Percentiles rank a stretch among this genome's conserved stretches.
phyloP scores from a whole-genome alignment of 129 eudicot genomes.

The Lonicera japonica region DNA sequence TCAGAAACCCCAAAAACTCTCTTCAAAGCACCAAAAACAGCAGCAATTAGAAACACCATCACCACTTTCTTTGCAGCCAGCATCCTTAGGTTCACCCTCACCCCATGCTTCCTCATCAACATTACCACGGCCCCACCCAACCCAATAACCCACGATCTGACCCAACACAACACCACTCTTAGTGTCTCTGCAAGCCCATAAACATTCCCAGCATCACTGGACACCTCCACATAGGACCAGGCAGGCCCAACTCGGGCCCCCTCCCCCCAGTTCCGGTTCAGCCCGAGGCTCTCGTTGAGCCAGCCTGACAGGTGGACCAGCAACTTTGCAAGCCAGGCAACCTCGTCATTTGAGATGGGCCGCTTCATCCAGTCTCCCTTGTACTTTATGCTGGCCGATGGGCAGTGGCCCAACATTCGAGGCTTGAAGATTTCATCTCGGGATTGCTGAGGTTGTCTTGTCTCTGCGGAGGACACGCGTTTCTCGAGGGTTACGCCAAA shows the following conservation, averaged over 20 bases:
- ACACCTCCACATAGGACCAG: constrained; percentile 58
- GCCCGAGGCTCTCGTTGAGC: constrained; percentile 62
- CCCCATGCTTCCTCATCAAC: constrained; percentile 63
- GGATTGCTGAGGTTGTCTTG: constrained; percentile 22
- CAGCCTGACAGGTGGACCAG: constrained; percentile 55
- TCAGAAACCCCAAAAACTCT: constrained; percentile 29
- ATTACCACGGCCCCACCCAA: constrained; percentile 25
- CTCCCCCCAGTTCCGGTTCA: constrained; percentile 24
- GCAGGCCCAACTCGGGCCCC: constrained; percentile 8
- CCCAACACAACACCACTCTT: constrained; percentile 32
- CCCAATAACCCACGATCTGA: constrained; percentile 32
- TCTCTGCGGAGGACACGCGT: constrained; percentile 22
- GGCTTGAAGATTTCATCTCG: constrained; percentile 71
- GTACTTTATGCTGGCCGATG: constrained; percentile 38
- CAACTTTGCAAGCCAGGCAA: constrained; percentile 85
- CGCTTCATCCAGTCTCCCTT: constrained; percentile 92
- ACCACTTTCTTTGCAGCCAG: constrained; percentile 76
- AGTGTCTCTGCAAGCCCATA: constrained; percentile 37
- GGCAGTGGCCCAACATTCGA: constrained; percentile 45
- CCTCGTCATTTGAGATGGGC: constrained; percentile 76
- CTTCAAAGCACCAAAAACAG: constrained; percentile 37
- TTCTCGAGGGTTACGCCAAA: constrained; percentile 47
- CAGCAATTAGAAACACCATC: constrained; percentile 32
- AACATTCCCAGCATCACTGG: constrained; percentile 29
- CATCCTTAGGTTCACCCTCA: constrained; percentile 73